A percentile compares a stretch with the other conserved stretches of the same genome.
phyloP scores from a whole-genome alignment of 2,329 filamentous ascomycete species.

The Emmonsia crescens region DNA sequence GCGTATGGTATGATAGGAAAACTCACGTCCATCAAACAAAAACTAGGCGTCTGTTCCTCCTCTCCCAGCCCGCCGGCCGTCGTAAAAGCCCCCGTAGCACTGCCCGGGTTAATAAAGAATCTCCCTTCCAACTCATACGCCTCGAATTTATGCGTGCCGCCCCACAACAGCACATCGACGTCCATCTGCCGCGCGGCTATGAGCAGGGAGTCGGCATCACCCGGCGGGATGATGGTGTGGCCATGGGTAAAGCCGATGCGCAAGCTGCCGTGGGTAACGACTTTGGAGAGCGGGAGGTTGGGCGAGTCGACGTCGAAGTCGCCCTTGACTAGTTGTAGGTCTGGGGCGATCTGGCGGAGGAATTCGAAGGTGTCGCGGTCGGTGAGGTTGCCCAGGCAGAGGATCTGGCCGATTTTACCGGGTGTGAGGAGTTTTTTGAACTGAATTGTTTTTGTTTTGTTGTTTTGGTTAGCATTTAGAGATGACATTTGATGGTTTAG shows the following conservation, averaged over 20 bases:
- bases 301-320: constrained; percentile 60
- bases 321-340: constrained; percentile 59
- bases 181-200: constrained; percentile 62
- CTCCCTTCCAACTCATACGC: constrained; percentile 62
- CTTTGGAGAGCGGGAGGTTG: constrained; percentile 54
- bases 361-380: constrained; percentile 73
- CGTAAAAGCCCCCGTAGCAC: constrained; percentile 55
- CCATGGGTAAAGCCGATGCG: constrained; percentile 62
- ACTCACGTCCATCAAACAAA: constrained; percentile 96
- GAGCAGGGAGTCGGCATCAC: constrained; percentile 54
- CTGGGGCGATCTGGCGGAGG: constrained; percentile 61
- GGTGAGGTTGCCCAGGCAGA: constrained; percentile 70
- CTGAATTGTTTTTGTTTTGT: constrained; percentile 34
- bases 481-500: not conserved
- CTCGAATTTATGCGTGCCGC: constrained; percentile 59
- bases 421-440: constrained; percentile 78
- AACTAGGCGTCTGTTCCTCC: constrained; percentile 76
- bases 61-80: constrained; percentile 50
- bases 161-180: constrained; percentile 59
- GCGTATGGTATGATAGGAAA: not conserved
- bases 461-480: not conserved
- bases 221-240: constrained; percentile 57
- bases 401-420: constrained; percentile 71
- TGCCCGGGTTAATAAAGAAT: constrained; percentile 61
- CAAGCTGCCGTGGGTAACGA: constrained; percentile 57